Evolutionary conservation across 2,329 filamentous ascomycete genomes (phyloP), one percentile per base, ranked within the genome.

Genomic region (Paecilomyces sp.): DNA sequence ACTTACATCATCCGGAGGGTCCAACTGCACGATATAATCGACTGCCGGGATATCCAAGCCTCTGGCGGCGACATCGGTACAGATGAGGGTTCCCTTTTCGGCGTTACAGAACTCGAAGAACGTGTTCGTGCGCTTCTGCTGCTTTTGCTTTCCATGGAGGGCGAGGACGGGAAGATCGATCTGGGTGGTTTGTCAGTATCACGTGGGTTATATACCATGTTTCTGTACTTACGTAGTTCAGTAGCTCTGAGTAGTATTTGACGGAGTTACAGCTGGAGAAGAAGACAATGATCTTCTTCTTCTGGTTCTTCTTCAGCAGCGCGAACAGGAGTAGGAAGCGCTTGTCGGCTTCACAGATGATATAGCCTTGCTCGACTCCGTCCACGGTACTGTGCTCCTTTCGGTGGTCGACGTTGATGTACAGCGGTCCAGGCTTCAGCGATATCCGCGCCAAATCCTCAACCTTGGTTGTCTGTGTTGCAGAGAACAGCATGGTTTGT

Each of bases 261-360:
- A 97, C 93, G 66, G 89, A 95, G 70, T 91, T 91, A 75, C 92
- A 96, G 70, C 88, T 92, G 67, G 88, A 91, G 78, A 97, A 92
- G 81, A 97, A 97, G 62, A 97, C 92, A 72, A 97, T 96, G 63
- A 96, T 89, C 83, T 97, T 97, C 79, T 97, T 97, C 82, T 92
- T 93, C 58, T 89, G 81, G 77, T 96, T 91, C 67, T 89, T 87
- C 79, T 95, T 94, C 55, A 99, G 81, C 80, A 99, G 97, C 0
- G 91, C 93, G 79, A 96, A 97, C 25, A 99, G 85, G 24, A 99
- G 82, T 36, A 96, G 81, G 81, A 99, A 99, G 25, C 94, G 88
- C 78, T 93, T 92, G 75, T 97, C 92, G 4, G 91, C 88, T 61
- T 97, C 92, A 77, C 92, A 96, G 60, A 97, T 81, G 22, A 97